phyloP scores from a whole-genome alignment of 2,329 filamentous ascomycete species.

The Curvularia spicifera region DNA sequence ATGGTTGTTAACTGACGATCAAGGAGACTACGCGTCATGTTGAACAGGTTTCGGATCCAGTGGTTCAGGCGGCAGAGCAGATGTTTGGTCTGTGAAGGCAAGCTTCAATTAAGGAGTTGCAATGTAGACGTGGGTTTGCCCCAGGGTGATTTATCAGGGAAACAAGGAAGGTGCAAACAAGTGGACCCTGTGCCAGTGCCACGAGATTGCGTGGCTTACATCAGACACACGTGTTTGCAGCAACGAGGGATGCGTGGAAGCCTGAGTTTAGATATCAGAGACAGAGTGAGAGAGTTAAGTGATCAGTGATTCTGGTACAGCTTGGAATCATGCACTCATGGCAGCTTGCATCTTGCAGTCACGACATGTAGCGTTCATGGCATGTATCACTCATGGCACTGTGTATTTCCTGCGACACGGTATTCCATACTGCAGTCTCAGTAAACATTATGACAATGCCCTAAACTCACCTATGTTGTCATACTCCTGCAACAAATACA shows the following conservation, averaged over 20 bases:
- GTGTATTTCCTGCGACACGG: too few species aligned
- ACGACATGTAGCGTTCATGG: neutral
- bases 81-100: neutral
- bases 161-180: neutral
- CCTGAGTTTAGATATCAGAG: neutral
- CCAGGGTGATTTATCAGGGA: neutral
- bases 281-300: neutral
- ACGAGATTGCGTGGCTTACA: neutral
- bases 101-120: neutral
- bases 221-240: neutral
- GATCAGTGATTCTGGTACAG: neutral
- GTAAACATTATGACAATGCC: too few species aligned
- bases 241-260: neutral
- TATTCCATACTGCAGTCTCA: neutral
- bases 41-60: neutral
- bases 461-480: neutral
- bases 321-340: neutral
- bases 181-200: neutral
- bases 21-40: slow-evolving; percentile 14
- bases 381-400: too few species aligned
- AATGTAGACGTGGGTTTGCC: neutral
- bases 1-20: slow-evolving; percentile 28
- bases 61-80: neutral
- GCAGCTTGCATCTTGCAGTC: neutral
- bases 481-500: neutral